A percentile compares a stretch with the other conserved stretches of the same genome.
Evolutionary conservation across 2,329 filamentous ascomycete genomes (phyloP).

Genomic region (Tolypocladium inflatum): DNA sequence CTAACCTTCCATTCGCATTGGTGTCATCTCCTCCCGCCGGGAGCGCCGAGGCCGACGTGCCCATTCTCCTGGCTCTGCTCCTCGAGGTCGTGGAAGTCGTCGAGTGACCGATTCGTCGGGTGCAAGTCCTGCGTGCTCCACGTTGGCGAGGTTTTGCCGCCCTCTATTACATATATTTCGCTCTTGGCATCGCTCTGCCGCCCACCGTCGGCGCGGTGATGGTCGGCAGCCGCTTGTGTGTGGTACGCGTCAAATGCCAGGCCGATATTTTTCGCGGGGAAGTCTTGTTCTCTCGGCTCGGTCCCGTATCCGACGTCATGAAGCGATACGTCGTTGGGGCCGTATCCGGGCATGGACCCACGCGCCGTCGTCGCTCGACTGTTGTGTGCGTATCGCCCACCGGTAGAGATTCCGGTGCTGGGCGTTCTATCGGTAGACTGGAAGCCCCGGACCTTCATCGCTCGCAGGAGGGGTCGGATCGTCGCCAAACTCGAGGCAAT

Average conservation of each 20-base stretch:
- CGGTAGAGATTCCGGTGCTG: slow-evolving; percentile 16
- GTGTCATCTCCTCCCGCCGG: background rate
- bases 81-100: slow-evolving; percentile 20
- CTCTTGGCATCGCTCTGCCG: slow-evolving; percentile 16
- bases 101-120: slow-evolving; percentile 12
- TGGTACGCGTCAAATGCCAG: slow-evolving; percentile 11
- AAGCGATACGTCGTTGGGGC: slow-evolving; percentile 26
- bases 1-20: background rate
- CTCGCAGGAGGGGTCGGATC: slow-evolving; percentile 42
- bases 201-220: slow-evolving; percentile 1
- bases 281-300: slow-evolving; percentile 2
- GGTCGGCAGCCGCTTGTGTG: background rate
- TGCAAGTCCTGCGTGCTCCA: slow-evolving; percentile 11
- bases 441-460: slow-evolving; percentile 37
- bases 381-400: slow-evolving; percentile 16
- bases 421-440: slow-evolving; percentile 27
- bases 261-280: slow-evolving; percentile 4
- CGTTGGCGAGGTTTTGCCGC: slow-evolving; percentile 13
- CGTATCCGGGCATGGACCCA: slow-evolving; percentile 20
- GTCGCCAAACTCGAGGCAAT: slow-evolving; percentile 44
- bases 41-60: slow-evolving; percentile 4
- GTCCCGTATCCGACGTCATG: slow-evolving; percentile 13
- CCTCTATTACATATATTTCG: slow-evolving; percentile 27
- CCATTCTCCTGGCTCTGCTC: slow-evolving; percentile 18
- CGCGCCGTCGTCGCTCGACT: slow-evolving; percentile 11